These are phyloP conservation scores for Septoria petroselini DNA, from an alignment of 2,329 filamentous ascomycete genomes.

Conservation along the genomic window DNA sequence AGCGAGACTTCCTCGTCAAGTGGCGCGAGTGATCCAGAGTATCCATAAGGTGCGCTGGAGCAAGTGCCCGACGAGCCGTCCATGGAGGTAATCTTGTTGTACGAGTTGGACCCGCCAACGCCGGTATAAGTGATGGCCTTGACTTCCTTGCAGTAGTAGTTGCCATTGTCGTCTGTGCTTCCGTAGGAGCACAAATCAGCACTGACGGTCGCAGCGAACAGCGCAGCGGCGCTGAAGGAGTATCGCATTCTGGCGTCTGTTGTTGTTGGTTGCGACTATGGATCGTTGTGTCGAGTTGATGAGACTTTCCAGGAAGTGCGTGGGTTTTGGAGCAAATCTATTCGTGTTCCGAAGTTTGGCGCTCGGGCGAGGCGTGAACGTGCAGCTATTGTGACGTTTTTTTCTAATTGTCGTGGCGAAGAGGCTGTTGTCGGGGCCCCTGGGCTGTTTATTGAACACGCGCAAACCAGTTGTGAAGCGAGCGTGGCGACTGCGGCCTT, in stretches of 20 bases:
- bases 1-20: conserved; percentile 69
- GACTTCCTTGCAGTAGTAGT: conserved; percentile 65
- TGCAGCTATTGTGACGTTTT: conserved; percentile 6
- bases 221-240: conserved; percentile 33
- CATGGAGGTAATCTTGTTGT: conserved; percentile 64
- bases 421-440: neutral
- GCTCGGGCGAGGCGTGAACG: conserved; percentile 2
- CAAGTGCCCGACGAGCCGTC: conserved; percentile 55
- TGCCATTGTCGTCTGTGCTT: conserved; percentile 43
- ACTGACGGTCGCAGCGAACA: conserved; percentile 32
- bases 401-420: conserved; percentile 11
- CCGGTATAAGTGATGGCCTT: conserved; percentile 62
- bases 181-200: conserved; percentile 34
- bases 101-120: conserved; percentile 51
- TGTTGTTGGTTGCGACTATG: conserved; percentile 1
- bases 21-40: conserved; percentile 62
- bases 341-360: neutral
- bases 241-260: conserved; percentile 33
- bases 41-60: conserved; percentile 51
- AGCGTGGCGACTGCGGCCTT: neutral
- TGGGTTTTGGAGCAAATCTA: neutral
- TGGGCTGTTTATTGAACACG: conserved; percentile 1
- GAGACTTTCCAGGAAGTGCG: conserved; percentile 13
- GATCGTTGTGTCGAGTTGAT: conserved; percentile 1
- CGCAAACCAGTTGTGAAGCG: conserved; percentile 3